Percentiles rank a stretch among this genome's conserved stretches.
Conservation (phyloP, 2,329 filamentous ascomycete species). For the Penicillium fuscoglaucum region DNA sequence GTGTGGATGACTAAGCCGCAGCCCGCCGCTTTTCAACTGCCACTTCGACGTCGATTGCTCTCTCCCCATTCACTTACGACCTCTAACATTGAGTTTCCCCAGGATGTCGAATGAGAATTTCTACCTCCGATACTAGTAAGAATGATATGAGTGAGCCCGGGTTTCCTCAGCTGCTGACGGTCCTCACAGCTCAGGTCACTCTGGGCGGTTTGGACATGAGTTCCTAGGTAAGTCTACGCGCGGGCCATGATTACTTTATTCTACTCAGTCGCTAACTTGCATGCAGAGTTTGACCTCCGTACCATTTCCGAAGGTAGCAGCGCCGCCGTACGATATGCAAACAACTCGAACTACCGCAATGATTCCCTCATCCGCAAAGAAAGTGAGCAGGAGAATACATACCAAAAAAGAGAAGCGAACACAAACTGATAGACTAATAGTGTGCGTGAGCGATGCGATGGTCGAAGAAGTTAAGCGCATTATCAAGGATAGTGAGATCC, state of each 20-base stretch:
- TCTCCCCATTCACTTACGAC: neutral
- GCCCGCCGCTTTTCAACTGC: conserved; percentile 25
- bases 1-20: conserved; percentile 49
- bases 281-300: conserved; percentile 89
- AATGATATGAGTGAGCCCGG: conserved; percentile 31
- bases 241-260: conserved; percentile 5
- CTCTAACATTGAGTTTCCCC: conserved; percentile 5
- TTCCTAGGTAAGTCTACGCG: conserved; percentile 71
- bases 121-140: conserved; percentile 97
- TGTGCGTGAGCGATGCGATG: conserved; percentile 91
- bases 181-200: conserved; percentile 80
- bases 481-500: conserved; percentile 94
- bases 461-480: conserved; percentile 96
- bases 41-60: conserved; percentile 9
- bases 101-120: conserved; percentile 77
- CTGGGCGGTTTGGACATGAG: conserved; percentile 95
- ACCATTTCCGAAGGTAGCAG: conserved; percentile 90
- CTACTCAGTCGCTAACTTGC: conserved; percentile 24
- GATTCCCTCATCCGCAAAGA: conserved; percentile 99
- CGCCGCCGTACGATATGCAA: conserved; percentile 92
- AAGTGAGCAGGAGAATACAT: conserved; percentile 61
- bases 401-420: neutral
- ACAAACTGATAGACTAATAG: conserved; percentile 48
- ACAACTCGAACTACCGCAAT: conserved; percentile 99
- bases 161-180: conserved; percentile 44